Conservation (phyloP, 192 early-diverging fungal genomes). For the Linnemannia elongata region DNA sequence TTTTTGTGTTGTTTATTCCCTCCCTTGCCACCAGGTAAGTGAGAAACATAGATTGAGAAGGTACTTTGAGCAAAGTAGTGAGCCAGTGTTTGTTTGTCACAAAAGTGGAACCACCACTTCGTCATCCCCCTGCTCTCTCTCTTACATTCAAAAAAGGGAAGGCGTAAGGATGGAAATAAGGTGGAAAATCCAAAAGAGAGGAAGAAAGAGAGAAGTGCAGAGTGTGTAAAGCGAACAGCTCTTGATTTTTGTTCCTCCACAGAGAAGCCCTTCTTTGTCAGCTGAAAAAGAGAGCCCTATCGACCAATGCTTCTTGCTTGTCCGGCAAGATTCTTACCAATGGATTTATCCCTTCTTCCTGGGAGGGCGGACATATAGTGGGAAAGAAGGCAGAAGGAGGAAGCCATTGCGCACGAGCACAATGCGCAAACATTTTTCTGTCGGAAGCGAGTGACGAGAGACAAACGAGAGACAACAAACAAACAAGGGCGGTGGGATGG, state of each 20-base stretch:
- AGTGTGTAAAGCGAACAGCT: neutral
- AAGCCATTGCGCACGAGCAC: neutral
- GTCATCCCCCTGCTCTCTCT: neutral
- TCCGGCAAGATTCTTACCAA: slow-evolving; percentile 17
- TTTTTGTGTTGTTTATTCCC: neutral
- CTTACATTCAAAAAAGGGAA: neutral
- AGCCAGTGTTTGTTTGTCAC: neutral
- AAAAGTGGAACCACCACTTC: neutral
- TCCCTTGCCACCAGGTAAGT: neutral
- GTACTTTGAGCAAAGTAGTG: neutral
- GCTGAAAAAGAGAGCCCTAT: neutral
- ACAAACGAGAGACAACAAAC: neutral
- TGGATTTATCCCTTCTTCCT: neutral
- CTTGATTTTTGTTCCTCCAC: slow-evolving; percentile 3
- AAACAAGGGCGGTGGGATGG: neutral
- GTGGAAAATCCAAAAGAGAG: neutral
- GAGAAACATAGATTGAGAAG: neutral
- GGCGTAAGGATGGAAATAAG: neutral
- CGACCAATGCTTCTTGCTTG: neutral
- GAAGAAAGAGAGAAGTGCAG: neutral
- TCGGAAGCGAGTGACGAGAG: neutral
- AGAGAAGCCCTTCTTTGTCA: neutral
- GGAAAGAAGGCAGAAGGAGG: neutral
- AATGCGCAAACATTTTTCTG: slow-evolving; percentile 9
- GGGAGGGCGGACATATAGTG: neutral